Evolutionary conservation across 177 flowering plant genomes (phyloP).

Genomic region (Telopea speciosissima): DNA sequence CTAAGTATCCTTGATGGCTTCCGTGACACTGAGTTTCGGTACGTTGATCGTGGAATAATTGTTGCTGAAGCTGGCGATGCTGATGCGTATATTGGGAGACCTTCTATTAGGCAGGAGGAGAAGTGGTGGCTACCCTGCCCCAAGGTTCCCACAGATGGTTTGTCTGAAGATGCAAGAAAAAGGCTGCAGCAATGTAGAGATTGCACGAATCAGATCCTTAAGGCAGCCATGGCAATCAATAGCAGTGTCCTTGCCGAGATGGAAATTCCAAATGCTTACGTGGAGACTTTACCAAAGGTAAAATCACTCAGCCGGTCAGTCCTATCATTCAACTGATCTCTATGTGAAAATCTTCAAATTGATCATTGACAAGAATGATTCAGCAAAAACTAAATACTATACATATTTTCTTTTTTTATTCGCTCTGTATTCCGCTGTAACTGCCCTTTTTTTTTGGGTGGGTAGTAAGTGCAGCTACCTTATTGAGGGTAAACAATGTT

Average conservation of each 20-base stretch:
- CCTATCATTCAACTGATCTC: background rate
- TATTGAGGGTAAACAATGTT: background rate
- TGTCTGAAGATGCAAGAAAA: constrained; percentile 48
- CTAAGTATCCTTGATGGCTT: constrained; percentile 59
- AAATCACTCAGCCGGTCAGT: background rate
- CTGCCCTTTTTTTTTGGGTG: no score
- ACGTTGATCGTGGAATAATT: constrained; percentile 53
- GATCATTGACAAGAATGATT: background rate
- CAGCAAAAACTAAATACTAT: background rate
- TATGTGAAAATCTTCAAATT: background rate
- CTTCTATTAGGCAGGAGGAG: constrained; percentile 53
- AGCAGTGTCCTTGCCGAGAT: constrained; percentile 56
- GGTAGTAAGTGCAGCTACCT: background rate
- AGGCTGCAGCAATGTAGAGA: constrained; percentile 54
- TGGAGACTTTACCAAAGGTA: constrained; percentile 70
- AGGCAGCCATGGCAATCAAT: constrained; percentile 70
- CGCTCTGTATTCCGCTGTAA: no score
- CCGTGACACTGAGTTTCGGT: constrained; percentile 45
- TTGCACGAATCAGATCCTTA: constrained; percentile 61
- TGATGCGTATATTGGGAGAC: constrained; percentile 23
- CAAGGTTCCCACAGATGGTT: constrained; percentile 50
- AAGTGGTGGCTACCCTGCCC: constrained; percentile 89
- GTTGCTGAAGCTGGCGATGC: constrained; percentile 28
- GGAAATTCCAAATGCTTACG: constrained; percentile 57
- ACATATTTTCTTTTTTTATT: no score